These are phyloP conservation scores for Batkoa obscura DNA, from an alignment of 371 early-diverging fungal genomes.

Conservation along the genomic window DNA sequence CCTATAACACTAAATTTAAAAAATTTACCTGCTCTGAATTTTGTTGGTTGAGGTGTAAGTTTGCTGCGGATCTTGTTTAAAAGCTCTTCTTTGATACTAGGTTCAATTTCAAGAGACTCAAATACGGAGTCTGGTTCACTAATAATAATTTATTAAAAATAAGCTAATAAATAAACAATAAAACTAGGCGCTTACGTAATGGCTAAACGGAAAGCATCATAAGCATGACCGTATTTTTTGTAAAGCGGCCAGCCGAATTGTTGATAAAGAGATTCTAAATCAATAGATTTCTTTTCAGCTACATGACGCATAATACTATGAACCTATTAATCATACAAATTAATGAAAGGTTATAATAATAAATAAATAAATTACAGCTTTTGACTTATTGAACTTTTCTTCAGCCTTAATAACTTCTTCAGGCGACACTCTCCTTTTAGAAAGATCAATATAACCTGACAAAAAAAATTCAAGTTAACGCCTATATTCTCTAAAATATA, in stretches of 20 bases:
- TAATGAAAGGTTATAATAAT: background rate
- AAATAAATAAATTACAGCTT: slow-evolving; percentile 43
- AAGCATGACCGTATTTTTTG: slow-evolving; percentile 94
- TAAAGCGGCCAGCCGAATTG: slow-evolving; percentile 95
- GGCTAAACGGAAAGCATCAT: slow-evolving; percentile 90
- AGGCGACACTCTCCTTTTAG: slow-evolving; percentile 93
- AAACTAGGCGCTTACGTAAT: slow-evolving; percentile 35
- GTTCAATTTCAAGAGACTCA: slow-evolving; percentile 48
- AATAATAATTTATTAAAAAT: background rate
- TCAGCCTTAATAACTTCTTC: slow-evolving; percentile 89
- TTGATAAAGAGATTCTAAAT: slow-evolving; percentile 74
- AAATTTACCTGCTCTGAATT: slow-evolving; percentile 75
- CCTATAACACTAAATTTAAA: background rate
- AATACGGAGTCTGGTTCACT: slow-evolving; percentile 83
- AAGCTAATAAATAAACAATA: slow-evolving; percentile 2
- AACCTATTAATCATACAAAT: slow-evolving; percentile 11
- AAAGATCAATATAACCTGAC: slow-evolving; percentile 95
- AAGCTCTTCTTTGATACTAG: slow-evolving; percentile 50
- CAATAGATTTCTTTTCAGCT: slow-evolving; percentile 69
- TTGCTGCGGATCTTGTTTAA: slow-evolving; percentile 68
- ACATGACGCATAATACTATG: slow-evolving; percentile 75
- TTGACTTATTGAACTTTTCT: slow-evolving; percentile 92
- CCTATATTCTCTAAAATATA: background rate
- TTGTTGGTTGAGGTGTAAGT: slow-evolving; percentile 90
- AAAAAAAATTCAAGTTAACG: background rate